Percentiles rank a stretch among this genome's conserved stretches.
Conservation (phyloP, 805 yeast species). For the Candida odintsovae region DNA sequence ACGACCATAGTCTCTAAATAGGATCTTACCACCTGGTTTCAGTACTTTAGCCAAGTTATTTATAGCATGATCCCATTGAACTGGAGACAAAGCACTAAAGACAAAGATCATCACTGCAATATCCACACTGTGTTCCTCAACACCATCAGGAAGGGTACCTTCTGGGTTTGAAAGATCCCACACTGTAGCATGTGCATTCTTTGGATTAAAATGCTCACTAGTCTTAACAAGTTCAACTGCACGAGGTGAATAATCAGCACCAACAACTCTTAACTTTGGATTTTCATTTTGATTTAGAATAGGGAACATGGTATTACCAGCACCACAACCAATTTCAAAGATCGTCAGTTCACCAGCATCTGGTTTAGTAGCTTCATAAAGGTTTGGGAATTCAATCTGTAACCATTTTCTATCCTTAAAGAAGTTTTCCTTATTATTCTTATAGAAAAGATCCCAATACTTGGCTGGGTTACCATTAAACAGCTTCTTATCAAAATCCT, state of each 20-base stretch:
- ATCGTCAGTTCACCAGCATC: conserved; percentile 68
- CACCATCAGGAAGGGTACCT: conserved; percentile 73
- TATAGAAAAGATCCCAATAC: conserved; percentile 93
- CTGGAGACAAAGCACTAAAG: conserved; percentile 85
- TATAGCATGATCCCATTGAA: conserved; percentile 84
- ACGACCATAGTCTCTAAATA: conserved; percentile 92
- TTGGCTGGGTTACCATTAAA: conserved; percentile 85
- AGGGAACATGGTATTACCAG: conserved; percentile 95
- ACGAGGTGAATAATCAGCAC: conserved; percentile 83
- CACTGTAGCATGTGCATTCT: conserved; percentile 73
- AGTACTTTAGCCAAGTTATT: conserved; percentile 61
- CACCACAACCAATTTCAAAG: conserved; percentile 96
- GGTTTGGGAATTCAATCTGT: conserved; percentile 84
- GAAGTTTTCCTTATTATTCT: conserved; percentile 86
- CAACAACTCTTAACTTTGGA: conserved; percentile 64
- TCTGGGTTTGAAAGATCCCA: conserved; percentile 90
- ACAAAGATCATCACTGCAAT: conserved; percentile 94
- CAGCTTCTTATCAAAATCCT: conserved; percentile 72
- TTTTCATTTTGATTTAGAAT: conserved; percentile 78
- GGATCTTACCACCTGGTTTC: conserved; percentile 89
- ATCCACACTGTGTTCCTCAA: conserved; percentile 78
- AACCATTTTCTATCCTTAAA: conserved; percentile 97
- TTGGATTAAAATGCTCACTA: conserved; percentile 53
- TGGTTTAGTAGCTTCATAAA: conserved; percentile 71
- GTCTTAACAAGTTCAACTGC: conserved; percentile 82